phyloP scores from a whole-genome alignment of 208 protist species.

The Leishmania tarentolae region DNA sequence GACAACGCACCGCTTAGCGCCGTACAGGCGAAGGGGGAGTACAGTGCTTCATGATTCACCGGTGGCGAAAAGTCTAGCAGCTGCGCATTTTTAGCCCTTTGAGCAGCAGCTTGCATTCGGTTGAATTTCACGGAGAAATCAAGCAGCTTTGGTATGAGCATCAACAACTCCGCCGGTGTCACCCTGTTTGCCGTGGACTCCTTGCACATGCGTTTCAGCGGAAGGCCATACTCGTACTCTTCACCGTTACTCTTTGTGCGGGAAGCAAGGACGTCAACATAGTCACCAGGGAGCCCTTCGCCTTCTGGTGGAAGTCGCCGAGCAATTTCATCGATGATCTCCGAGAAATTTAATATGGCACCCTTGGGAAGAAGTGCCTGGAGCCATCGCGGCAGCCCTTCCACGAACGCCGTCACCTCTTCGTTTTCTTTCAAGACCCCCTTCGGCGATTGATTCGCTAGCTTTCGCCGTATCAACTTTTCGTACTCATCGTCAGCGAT shows the following conservation, averaged over 20 bases:
- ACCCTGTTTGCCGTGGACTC: not conserved
- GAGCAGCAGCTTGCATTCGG: not conserved
- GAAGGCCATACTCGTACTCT: not conserved
- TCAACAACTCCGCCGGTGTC: constrained; percentile 22
- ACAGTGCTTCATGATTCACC: not conserved
- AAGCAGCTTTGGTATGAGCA: constrained; percentile 16
- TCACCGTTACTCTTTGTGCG: not conserved
- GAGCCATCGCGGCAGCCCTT: constrained; percentile 12
- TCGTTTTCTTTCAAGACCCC: constrained; percentile 5
- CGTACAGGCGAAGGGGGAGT: not conserved
- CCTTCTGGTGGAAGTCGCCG: constrained; percentile 22
- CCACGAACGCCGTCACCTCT: constrained; percentile 2
- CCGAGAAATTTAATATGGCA: not conserved
- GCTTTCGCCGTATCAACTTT: not conserved
- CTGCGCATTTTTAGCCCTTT: not conserved
- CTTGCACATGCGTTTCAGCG: not conserved
- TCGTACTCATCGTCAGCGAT: not conserved
- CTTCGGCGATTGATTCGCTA: not conserved
- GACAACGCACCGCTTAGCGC: constrained; percentile 12
- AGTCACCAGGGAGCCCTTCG: constrained; percentile 19
- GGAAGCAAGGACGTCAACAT: constrained; percentile 18
- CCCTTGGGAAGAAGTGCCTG: constrained; percentile 1
- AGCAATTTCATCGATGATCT: constrained; percentile 17
- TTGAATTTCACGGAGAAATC: not conserved
- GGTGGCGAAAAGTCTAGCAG: not conserved